Conservation (phyloP, 176 grass and related monocot species). For the Zoysia japonica region DNA sequence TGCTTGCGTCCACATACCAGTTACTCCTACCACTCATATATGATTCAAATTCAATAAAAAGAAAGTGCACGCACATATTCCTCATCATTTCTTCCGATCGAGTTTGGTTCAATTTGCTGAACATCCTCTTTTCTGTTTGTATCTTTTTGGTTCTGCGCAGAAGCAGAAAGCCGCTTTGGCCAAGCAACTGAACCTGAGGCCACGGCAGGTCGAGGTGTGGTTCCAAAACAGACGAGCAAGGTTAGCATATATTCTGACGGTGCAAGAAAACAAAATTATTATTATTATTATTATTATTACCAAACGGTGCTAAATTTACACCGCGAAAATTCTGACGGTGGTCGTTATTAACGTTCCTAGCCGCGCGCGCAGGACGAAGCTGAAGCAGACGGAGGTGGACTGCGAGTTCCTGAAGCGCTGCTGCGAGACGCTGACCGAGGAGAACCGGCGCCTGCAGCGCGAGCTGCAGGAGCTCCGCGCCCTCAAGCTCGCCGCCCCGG, state of each 20-base stretch:
- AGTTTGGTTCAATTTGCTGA: neutral
- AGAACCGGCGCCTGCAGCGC: constrained; percentile 82
- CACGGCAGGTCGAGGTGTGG: constrained; percentile 98
- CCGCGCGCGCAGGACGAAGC: constrained; percentile 76
- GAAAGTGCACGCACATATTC: too few species aligned
- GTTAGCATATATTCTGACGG: constrained; percentile 23
- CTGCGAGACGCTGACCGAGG: constrained; percentile 85
- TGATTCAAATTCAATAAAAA: too few species aligned
- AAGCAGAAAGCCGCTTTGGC: constrained; percentile 95
- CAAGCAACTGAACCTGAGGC: constrained; percentile 89
- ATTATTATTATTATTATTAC: too few species aligned
- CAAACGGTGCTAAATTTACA: too few species aligned
- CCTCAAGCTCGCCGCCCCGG: constrained; percentile 51
- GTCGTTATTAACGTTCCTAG: neutral
- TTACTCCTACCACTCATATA: too few species aligned
- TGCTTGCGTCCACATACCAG: neutral
- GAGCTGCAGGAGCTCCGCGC: constrained; percentile 79
- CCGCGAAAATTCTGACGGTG: neutral
- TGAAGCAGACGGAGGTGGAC: constrained; percentile 97
- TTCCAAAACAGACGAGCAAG: constrained; percentile 98
- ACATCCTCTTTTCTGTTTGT: neutral
- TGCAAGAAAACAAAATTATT: too few species aligned
- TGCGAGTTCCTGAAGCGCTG: constrained; percentile 85
- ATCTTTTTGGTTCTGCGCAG: constrained; percentile 53
- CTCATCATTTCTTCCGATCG: neutral